Base-by-base conservation (phyloP, 805 yeast species). In the Komagataella mondaviorum region DNA sequence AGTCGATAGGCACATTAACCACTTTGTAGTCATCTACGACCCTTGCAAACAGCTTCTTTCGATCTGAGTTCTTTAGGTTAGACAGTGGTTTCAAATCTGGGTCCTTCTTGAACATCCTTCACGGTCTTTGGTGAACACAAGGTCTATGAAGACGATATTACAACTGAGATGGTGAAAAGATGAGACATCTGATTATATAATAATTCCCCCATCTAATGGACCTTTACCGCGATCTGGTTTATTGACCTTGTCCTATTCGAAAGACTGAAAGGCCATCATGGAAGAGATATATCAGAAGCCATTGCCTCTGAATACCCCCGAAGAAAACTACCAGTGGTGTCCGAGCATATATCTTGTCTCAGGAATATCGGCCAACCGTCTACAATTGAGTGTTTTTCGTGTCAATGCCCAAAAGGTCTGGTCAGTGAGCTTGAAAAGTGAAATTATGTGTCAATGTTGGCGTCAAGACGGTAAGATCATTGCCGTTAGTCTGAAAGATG, bases 11-110 rank as follows among this genome's bases (percentile, higher is more conserved):
- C 22, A 44, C 46, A 59, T 17, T 61, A 64, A 12, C 60, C 10
- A 30, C 39, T 30, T 30, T 30, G 39, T 30, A 30, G 14, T 30
- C 39, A 4, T 30, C 39, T 10, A 10, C 39, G 5, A 30, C 39
- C 39, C 14, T 30, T 30, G 39, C 39, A 10, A 30, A 30, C 14
- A 30, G n/a, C 55, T 73, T 74, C 55, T 86, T 76, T 45, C 93
- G 71, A 56, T 88, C 97, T 0, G 96, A 85, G 12, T 87, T 78
- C 65, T 88, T 89, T 53, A 93, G 71, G 58, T 88, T 87, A 18
- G 95, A 77, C 50, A 80, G 71, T 3, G 95, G 81, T 66, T 89
- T 90, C 51, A 65, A 70, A 14, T 70, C 71, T 14, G 80, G 75
- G 47, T 72, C 71, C 54, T 78, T 80, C 57, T 74, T 71, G 58